Percentiles rank a stretch among this genome's conserved stretches.
Conservation (phyloP, 768 basidiomycete genomes). For the Chalciporus piperatus region DNA sequence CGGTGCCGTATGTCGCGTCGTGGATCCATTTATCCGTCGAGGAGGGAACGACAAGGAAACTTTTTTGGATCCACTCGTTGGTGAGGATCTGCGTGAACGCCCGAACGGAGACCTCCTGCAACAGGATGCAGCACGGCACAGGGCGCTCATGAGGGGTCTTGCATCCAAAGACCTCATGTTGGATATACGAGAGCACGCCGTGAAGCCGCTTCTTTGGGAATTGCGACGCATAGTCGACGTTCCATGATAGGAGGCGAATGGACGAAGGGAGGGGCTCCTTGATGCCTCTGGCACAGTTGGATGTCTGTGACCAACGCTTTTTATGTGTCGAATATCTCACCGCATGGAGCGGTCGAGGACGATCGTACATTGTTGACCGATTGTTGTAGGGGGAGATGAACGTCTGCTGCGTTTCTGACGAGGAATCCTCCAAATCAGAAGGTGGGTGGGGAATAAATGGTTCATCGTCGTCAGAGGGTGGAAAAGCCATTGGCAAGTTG, state of each 20-base stretch:
- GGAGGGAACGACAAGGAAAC: slow-evolving; percentile 59
- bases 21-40: slow-evolving; percentile 54
- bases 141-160: slow-evolving; percentile 42
- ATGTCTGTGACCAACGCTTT: slow-evolving; percentile 32
- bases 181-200: slow-evolving; percentile 52
- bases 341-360: slow-evolving; percentile 28
- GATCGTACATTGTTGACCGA: slow-evolving; percentile 21
- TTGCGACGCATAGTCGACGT: slow-evolving; percentile 50
- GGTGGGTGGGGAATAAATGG: slow-evolving; percentile 30
- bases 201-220: slow-evolving; percentile 43
- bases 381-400: slow-evolving; percentile 11
- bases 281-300: slow-evolving; percentile 34
- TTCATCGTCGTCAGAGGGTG: slow-evolving; percentile 27
- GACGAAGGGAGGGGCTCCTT: slow-evolving; percentile 39
- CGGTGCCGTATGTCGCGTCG: slow-evolving; percentile 54
- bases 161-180: slow-evolving; percentile 49
- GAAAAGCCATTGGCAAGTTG: slow-evolving; percentile 23
- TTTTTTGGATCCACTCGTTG: slow-evolving; percentile 59
- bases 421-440: slow-evolving; percentile 23
- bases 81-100: slow-evolving; percentile 50
- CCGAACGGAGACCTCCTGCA: slow-evolving; percentile 60
- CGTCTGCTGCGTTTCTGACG: slow-evolving; percentile 28
- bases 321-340: slow-evolving; percentile 34
- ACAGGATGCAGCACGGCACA: slow-evolving; percentile 57
- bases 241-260: slow-evolving; percentile 68